These are phyloP conservation scores for Lactarius indigo DNA, from an alignment of 768 basidiomycete species.

Conservation along the genomic window DNA sequence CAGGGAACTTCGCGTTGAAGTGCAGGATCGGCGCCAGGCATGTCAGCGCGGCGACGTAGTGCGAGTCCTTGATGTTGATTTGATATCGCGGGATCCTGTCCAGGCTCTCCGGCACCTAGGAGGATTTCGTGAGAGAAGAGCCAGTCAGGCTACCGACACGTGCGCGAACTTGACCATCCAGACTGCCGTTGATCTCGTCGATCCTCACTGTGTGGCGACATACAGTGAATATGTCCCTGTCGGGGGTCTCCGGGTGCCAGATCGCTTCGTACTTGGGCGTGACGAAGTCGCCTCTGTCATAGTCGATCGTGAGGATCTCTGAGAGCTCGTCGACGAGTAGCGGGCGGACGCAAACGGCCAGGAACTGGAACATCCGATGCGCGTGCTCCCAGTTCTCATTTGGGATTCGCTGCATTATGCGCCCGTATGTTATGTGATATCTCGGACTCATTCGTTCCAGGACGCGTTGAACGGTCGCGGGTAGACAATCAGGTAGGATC, in stretches of 20 bases:
- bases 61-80: slow-evolving; percentile 6
- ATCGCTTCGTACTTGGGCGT: slow-evolving; percentile 19
- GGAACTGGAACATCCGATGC: slow-evolving; percentile 26
- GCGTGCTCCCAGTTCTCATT: slow-evolving; percentile 22
- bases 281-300: slow-evolving; percentile 16
- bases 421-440: slow-evolving; percentile 27
- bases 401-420: slow-evolving; percentile 26
- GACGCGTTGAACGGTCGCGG: slow-evolving; percentile 18
- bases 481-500: slow-evolving; percentile 21
- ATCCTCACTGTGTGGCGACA: slow-evolving; percentile 14
- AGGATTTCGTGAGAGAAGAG: slow-evolving; percentile 13
- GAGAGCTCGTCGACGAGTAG: slow-evolving; percentile 27
- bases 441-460: slow-evolving; percentile 24
- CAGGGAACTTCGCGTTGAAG: slow-evolving; percentile 8
- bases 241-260: slow-evolving; percentile 21
- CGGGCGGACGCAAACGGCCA: slow-evolving; percentile 22
- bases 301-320: slow-evolving; percentile 28
- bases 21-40: slow-evolving; percentile 17
- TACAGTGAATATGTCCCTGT: slow-evolving; percentile 16
- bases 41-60: slow-evolving; percentile 9
- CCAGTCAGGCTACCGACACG: slow-evolving; percentile 5
- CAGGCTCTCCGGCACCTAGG: background rate
- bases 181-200: slow-evolving; percentile 2
- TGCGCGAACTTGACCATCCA: slow-evolving; percentile 15
- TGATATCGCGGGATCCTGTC: slow-evolving; percentile 9